Conservation (phyloP, 2,329 filamentous ascomycete species). For the Fusarium sp. region DNA sequence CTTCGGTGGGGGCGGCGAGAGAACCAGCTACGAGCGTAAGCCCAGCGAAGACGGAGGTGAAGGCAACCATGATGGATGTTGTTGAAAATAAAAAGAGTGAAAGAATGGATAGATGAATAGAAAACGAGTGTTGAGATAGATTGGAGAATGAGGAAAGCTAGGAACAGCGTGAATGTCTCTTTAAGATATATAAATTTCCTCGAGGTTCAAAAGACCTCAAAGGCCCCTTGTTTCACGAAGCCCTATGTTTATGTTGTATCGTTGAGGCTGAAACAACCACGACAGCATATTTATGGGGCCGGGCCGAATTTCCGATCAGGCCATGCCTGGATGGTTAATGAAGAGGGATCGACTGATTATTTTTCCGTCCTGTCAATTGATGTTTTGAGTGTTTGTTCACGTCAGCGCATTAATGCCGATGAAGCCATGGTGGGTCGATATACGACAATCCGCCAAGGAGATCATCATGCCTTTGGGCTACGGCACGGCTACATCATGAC, state of each 20-base stretch:
- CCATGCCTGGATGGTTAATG: conserved; percentile 37
- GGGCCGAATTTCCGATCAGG: conserved; percentile 22
- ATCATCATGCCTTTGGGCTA: conserved; percentile 12
- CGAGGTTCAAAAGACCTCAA: not conserved
- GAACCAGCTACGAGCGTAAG: conserved; percentile 44
- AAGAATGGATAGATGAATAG: conserved; percentile 29
- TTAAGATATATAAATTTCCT: conserved; percentile 9
- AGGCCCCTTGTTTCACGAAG: conserved; percentile 20
- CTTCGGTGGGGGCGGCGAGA: conserved; percentile 36
- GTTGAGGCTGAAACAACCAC: conserved; percentile 42
- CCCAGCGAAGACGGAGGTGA: conserved; percentile 47
- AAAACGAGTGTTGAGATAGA: conserved; percentile 27
- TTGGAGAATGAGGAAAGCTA: not conserved
- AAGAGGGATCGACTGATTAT: conserved; percentile 31
- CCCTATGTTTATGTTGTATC: conserved; percentile 19
- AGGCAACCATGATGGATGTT: conserved; percentile 42
- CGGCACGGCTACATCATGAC: no score
- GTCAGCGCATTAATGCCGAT: conserved; percentile 16
- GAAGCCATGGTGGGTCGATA: conserved; percentile 13
- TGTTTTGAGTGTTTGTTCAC: conserved; percentile 16
- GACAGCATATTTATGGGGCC: conserved; percentile 17
- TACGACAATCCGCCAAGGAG: conserved; percentile 4
- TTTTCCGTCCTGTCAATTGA: conserved; percentile 44
- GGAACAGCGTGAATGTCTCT: not conserved
- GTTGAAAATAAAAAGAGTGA: conserved; percentile 32